Evolutionary conservation across 192 early-diverging fungal genomes (phyloP).

Genomic region (Podila horticola): DNA sequence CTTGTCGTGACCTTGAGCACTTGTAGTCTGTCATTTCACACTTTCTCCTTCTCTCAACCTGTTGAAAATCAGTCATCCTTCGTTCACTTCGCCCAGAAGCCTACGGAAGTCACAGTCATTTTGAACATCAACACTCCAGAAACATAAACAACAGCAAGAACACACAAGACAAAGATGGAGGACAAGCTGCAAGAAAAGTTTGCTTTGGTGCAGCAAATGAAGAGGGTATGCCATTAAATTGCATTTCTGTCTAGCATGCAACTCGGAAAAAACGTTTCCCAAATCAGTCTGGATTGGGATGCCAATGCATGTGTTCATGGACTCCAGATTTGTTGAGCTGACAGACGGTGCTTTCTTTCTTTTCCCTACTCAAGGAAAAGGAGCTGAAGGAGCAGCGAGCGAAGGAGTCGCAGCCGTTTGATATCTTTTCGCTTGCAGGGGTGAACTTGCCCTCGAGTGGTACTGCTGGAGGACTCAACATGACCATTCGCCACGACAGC

Average conservation of each 20-base stretch:
- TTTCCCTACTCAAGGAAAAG: slow-evolving; percentile 26
- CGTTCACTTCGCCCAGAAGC: not conserved
- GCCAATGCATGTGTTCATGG: no score
- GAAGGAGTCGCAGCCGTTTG: slow-evolving; percentile 41
- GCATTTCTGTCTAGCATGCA: no score
- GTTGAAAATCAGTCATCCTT: not conserved
- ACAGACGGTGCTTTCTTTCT: not conserved
- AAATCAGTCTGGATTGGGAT: no score
- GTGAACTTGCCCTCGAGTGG: slow-evolving; percentile 27
- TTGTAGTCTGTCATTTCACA: not conserved
- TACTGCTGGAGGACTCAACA: slow-evolving; percentile 21
- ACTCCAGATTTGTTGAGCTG: not conserved
- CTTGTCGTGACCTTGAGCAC: not conserved
- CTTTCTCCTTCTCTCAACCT: not conserved
- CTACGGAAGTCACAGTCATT: not conserved
- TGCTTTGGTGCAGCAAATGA: slow-evolving; percentile 47
- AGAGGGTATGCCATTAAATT: slow-evolving; percentile 19
- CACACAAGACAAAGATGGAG: slow-evolving; percentile 13
- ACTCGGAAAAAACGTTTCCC: not conserved
- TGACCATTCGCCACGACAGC: slow-evolving; percentile 45
- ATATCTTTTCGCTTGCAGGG: slow-evolving; percentile 45
- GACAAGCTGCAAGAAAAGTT: slow-evolving; percentile 48
- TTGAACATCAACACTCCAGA: not conserved
- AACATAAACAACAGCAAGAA: not conserved
- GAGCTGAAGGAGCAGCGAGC: slow-evolving; percentile 41